Percentiles rank a stretch among this genome's conserved stretches.
phyloP scores from a whole-genome alignment of 1,284 basidiomycete genomes.

The Fomitopsis betulina region DNA sequence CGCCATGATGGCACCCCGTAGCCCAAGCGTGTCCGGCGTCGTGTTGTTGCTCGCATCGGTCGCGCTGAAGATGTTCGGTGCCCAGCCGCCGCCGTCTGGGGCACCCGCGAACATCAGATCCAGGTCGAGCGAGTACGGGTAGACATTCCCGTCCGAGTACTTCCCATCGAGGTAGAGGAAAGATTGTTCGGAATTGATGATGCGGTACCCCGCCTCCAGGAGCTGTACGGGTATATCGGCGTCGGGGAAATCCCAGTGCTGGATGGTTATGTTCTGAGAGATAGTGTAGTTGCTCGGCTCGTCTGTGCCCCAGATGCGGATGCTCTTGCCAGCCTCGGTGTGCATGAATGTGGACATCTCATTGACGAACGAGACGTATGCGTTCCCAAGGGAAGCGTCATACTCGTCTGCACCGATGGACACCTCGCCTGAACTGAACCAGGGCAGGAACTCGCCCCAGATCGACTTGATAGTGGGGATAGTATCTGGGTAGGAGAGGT shows the following conservation, averaged over 20 bases:
- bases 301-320: slow-evolving; percentile 31
- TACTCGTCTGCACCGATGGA: slow-evolving; percentile 33
- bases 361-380: slow-evolving; percentile 32
- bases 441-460: slow-evolving; percentile 31
- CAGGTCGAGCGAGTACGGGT: slow-evolving; percentile 24
- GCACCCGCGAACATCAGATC: slow-evolving; percentile 27
- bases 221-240: slow-evolving; percentile 27
- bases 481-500: slow-evolving; percentile 28
- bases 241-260: slow-evolving; percentile 35
- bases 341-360: slow-evolving; percentile 26
- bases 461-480: slow-evolving; percentile 27
- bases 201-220: slow-evolving; percentile 24
- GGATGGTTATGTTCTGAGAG: slow-evolving; percentile 30
- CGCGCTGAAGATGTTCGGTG: slow-evolving; percentile 26
- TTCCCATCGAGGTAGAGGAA: slow-evolving; percentile 33
- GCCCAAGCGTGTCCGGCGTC: slow-evolving; percentile 14
- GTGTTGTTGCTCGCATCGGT: slow-evolving; percentile 26
- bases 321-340: slow-evolving; percentile 21
- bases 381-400: slow-evolving; percentile 26
- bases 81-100: slow-evolving; percentile 24
- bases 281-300: slow-evolving; percentile 27
- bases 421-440: slow-evolving; percentile 26
- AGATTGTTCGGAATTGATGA: slow-evolving; percentile 29
- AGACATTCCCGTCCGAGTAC: slow-evolving; percentile 21
- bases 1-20: slow-evolving; percentile 26